phyloP scores from a whole-genome alignment of 2,329 filamentous ascomycete species.

The Sclerotinia trifoliorum region DNA sequence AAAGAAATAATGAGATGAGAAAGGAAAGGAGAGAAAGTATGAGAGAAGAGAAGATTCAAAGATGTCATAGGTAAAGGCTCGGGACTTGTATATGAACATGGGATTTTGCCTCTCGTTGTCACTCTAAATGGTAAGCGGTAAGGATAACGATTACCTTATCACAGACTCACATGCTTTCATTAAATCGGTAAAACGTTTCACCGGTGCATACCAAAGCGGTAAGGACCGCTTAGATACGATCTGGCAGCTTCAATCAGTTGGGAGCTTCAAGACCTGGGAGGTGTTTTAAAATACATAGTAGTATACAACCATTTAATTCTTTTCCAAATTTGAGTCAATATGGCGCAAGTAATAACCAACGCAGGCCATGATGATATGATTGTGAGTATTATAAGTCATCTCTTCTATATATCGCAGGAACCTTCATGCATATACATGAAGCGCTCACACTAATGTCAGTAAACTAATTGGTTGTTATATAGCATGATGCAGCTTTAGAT shows the following conservation, averaged over 20 bases:
- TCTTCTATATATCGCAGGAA: background rate
- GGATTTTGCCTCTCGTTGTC: background rate
- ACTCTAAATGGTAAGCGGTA: background rate
- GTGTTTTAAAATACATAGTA: background rate
- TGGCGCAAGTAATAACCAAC: constrained; percentile 80
- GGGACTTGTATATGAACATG: background rate
- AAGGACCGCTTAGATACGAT: constrained; percentile 20
- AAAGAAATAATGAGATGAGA: background rate
- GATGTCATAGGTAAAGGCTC: background rate
- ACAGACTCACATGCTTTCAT: background rate
- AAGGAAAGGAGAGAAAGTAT: background rate
- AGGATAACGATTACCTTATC: background rate
- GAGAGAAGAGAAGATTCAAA: background rate
- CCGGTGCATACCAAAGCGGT: constrained; percentile 7
- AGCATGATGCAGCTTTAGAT: constrained; percentile 98
- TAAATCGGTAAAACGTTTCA: background rate
- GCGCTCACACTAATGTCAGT: background rate
- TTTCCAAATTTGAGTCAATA: constrained; percentile 30
- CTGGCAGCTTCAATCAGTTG: constrained; percentile 21
- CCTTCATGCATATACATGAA: background rate
- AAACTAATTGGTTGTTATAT: constrained; percentile 19
- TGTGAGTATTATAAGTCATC: constrained; percentile 53
- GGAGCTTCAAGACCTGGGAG: background rate
- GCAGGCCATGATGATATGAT: constrained; percentile 99
- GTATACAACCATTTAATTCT: constrained; percentile 17